phyloP scores from a whole-genome alignment of 108 stramenopile species.

The Stephanodiscus triporus region DNA sequence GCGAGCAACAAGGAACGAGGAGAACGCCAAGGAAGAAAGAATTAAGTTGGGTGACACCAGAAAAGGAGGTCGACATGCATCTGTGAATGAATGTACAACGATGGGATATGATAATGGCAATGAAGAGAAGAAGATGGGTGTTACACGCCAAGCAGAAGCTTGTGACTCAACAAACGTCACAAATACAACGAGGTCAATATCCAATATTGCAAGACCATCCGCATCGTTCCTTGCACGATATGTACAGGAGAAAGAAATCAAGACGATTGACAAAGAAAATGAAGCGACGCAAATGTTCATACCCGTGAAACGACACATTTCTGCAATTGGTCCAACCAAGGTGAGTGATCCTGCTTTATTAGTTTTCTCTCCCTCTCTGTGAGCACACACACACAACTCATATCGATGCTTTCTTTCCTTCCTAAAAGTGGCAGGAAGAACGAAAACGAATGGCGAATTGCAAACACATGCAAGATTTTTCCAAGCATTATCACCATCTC shows the following conservation, averaged over 20 bases:
- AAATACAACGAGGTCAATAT: neutral
- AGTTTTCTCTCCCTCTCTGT: too few species aligned
- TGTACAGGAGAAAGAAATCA: neutral
- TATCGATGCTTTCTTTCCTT: neutral
- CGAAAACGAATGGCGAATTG: neutral
- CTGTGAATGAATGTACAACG: too few species aligned
- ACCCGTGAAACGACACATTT: slow-evolving; percentile 34
- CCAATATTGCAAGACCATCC: slow-evolving; percentile 16
- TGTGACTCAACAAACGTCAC: neutral
- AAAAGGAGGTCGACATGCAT: too few species aligned
- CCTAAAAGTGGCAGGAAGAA: neutral
- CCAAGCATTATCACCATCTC: slow-evolving; percentile 13
- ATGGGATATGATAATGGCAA: neutral
- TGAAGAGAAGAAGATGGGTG: neutral
- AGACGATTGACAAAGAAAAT: slow-evolving; percentile 8
- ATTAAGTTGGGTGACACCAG: neutral
- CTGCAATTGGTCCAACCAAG: slow-evolving; percentile 38
- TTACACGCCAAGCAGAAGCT: neutral
- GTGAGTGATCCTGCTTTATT: slow-evolving; percentile 1
- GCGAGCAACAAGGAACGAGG: neutral
- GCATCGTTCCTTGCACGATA: neutral
- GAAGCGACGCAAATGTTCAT: slow-evolving; percentile 34
- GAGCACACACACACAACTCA: neutral
- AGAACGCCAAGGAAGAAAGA: too few species aligned
- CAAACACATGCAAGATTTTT: neutral